A percentile compares a stretch with the other conserved stretches of the same genome.
These are phyloP conservation scores for Xylaria palmicola DNA, from an alignment of 495 filamentous ascomycete genomes.

Conservation along the genomic window DNA sequence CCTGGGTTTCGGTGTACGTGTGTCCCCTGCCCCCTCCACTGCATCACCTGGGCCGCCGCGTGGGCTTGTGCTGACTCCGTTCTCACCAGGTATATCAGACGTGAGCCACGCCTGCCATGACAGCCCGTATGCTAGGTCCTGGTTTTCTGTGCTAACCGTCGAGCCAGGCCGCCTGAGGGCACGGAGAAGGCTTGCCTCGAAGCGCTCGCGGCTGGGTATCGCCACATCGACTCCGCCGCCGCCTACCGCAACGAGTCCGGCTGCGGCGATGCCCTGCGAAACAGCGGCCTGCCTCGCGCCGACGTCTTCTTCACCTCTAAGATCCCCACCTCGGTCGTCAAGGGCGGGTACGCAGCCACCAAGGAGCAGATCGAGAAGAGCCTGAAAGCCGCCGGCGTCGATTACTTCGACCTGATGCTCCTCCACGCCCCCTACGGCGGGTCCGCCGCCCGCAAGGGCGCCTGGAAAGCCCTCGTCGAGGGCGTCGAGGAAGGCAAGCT, in stretches of 20 bases:
- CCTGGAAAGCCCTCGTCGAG: slow-evolving; percentile 63
- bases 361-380: slow-evolving; percentile 51
- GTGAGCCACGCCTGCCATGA: slow-evolving; percentile 38
- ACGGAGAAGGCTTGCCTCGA: slow-evolving; percentile 55
- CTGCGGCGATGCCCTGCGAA: slow-evolving; percentile 60
- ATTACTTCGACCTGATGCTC: slow-evolving; percentile 65
- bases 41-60: neutral
- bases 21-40: neutral
- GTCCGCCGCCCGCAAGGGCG: slow-evolving; percentile 52
- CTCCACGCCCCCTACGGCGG: slow-evolving; percentile 64
- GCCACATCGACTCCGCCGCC: slow-evolving; percentile 73
- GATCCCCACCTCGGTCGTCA: slow-evolving; percentile 44
- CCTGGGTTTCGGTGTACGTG: slow-evolving; percentile 70
- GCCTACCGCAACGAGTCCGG: slow-evolving; percentile 69
- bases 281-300: slow-evolving; percentile 56
- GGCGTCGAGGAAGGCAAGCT: slow-evolving; percentile 63
- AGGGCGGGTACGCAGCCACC: slow-evolving; percentile 46
- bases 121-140: slow-evolving; percentile 1
- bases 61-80: slow-evolving; percentile 8
- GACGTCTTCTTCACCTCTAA: slow-evolving; percentile 76
- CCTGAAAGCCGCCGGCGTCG: slow-evolving; percentile 51
- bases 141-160: slow-evolving; percentile 12
- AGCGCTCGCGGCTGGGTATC: slow-evolving; percentile 69
- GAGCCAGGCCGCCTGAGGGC: slow-evolving; percentile 31
- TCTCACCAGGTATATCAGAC: slow-evolving; percentile 69